Conservation (phyloP, 2,329 filamentous ascomycete genomes). For the Cordyceps farinosa region DNA sequence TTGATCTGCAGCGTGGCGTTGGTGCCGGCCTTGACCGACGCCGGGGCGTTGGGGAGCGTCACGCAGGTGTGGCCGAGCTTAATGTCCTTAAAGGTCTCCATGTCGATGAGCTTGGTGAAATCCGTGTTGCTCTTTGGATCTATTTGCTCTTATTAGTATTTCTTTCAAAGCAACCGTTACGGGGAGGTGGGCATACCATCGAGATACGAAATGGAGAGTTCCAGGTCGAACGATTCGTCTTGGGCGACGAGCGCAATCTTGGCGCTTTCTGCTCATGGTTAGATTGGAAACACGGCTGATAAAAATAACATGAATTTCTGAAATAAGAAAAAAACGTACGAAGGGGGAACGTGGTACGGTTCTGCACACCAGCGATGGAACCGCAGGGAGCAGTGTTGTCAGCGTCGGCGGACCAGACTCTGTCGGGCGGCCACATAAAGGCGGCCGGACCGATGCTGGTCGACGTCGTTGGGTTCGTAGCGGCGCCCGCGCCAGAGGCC, state of each 20-base stretch:
- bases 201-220: slow-evolving; percentile 51
- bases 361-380: slow-evolving; percentile 42
- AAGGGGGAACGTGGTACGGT: slow-evolving; percentile 55
- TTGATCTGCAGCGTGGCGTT: slow-evolving; percentile 49
- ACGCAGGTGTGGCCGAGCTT: slow-evolving; percentile 47
- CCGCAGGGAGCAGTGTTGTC: slow-evolving; percentile 59
- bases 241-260: slow-evolving; percentile 54
- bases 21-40: slow-evolving; percentile 35
- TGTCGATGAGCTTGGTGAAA: slow-evolving; percentile 37
- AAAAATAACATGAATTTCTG: too few species aligned
- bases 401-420: slow-evolving; percentile 49
- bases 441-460: slow-evolving; percentile 51
- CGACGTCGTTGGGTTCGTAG: slow-evolving; percentile 11
- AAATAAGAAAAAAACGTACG: slow-evolving; percentile 30
- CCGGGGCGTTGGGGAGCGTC: slow-evolving; percentile 32
- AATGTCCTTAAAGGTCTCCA: slow-evolving; percentile 35
- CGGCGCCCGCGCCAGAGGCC: slow-evolving; percentile 16
- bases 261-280: slow-evolving; percentile 43
- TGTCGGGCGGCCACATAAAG: slow-evolving; percentile 59
- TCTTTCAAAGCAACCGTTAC: not conserved
- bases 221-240: slow-evolving; percentile 53
- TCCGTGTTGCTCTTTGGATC: slow-evolving; percentile 40
- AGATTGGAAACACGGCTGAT: not conserved
- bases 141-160: slow-evolving; percentile 18
- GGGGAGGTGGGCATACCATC: slow-evolving; percentile 36